Base-by-base conservation (phyloP, 805 yeast species). In the Maudiozyma barnettii region DNA sequence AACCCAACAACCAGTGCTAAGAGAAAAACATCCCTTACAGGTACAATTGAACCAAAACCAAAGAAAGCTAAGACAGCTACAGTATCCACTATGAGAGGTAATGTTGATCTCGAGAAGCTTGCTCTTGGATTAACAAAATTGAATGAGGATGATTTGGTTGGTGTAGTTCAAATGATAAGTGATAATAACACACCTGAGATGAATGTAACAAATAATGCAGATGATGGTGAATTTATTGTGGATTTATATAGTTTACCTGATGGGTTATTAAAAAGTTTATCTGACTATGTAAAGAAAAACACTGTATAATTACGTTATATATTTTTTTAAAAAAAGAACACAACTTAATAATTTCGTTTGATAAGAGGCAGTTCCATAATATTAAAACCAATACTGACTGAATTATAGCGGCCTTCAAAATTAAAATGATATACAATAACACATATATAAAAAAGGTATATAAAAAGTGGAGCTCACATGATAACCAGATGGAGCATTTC, bases 101-200 rank as follows among this genome's bases (percentile, higher is more conserved):
- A 75, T 38, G 82, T 93, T 33, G 96, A 91, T 63, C 73, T 93
- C 56, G 98, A 93, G 62, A 82, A 83, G 62, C 76, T 91, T 59
- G 96, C 98, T 4, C 85, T 83, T 51, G 91, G 93, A 2, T 75
- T 91, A 58, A 87, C 95, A 47, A 86, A 86, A 66, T 74, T 91
- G 52, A 81, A 74, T 48, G 98, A 91, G 68, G 98, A 93, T 64
- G 97, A 93, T 66, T 73, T 91, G 55, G 78, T 93, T 47, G 95
- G 90, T 23, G 93, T 93, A 40, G 98, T 91, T 47, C 97, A 91
- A 69, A 91, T 93, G 97, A 93, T 91, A 39, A 89, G 95, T 43
- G 98, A 91, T 66, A 93, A 93, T 69, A 80, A 88, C 63, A 89
- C 98, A 5, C 81, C 88, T 36, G 98, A 91, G 43, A 91, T 93